A percentile compares a stretch with the other conserved stretches of the same genome.
phyloP scores from a whole-genome alignment of 1,139 yeast species.

The Maudiozyma humilis region DNA sequence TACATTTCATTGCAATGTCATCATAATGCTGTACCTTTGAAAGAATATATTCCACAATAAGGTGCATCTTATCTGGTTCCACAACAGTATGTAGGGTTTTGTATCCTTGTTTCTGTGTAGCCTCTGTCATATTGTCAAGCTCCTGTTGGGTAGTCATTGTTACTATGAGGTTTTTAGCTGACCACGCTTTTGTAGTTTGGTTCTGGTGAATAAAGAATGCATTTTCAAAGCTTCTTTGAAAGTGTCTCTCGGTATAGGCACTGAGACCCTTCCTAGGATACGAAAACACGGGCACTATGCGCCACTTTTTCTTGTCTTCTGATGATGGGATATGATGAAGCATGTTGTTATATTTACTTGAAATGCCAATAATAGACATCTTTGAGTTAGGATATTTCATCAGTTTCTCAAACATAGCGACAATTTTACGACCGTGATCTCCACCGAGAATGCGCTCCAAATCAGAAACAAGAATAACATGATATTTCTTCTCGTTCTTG shows the following conservation, averaged over 20 bases:
- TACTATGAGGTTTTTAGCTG: background rate
- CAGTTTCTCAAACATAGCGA: background rate
- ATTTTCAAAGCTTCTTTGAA: background rate
- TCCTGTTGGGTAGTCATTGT: background rate
- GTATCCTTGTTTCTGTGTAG: background rate
- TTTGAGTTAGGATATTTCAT: conserved; percentile 1
- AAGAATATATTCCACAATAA: background rate
- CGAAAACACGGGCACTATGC: background rate
- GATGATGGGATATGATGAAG: background rate
- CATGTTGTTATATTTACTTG: background rate
- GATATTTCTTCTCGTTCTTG: conserved; percentile 29
- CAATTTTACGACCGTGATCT: background rate
- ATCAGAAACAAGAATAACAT: conserved; percentile 71
- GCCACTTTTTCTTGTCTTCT: background rate
- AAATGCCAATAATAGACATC: background rate
- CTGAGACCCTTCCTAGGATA: conserved; percentile 1
- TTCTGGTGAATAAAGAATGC: conserved; percentile 1
- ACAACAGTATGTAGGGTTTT: background rate
- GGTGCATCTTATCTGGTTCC: background rate
- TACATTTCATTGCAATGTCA: background rate
- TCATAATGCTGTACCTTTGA: background rate
- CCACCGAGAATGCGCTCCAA: conserved; percentile 57
- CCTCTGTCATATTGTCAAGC: background rate
- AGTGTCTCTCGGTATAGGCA: background rate
- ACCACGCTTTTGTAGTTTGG: background rate